Evolutionary conservation across 2,329 filamentous ascomycete species (phyloP), one percentile per base, ranked within the genome.

Genomic region (Fusarium mundagurra): DNA sequence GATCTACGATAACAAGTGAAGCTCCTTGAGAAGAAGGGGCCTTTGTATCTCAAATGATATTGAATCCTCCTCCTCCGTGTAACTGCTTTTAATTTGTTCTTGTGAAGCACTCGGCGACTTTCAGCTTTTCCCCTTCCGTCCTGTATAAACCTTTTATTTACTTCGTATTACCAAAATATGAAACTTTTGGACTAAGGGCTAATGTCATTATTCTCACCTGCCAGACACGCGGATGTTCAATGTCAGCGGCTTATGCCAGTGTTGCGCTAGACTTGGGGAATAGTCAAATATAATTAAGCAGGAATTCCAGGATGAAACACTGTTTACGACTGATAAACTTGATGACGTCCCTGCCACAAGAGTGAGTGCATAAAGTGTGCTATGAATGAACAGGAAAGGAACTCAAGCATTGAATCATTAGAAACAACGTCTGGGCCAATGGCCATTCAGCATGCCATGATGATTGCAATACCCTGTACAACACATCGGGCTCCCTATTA

Each of bases 1-100:
- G 51, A 63, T 53, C 53, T 55, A 54, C 64, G 57, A 65, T 36
- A 14, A 27, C 7, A 43, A 54, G n/a, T 57, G 45, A 59, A 54
- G 34, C 43, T 45, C 58, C 64, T 51, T 34, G n/a, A 16, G 36
- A 33, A 47, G 13, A n/a, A 50, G 18, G 22, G 44, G 43, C 54
- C 31, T 24, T 17, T 43, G 20, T 45, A 33, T 34, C 29, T 34
- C 34, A 45, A 29, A 48, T 53, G 20, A 43, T 43, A 22, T 22
- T 29, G 22, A 16, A 29, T 18, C 14, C 18, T 44, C 13, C 17
- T 51, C 18, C n/a, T 47, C 27, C 20, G 33, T 29, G 33, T 47
- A 13, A 53, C 44, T 14, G 6, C 9, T 31, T 31, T 20, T 11
- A 31, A 51, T 43, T 34, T 16, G 18, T 58, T 33, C 29, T 31